Evolutionary conservation across 2,329 filamentous ascomycete species (phyloP).

Genomic region (Alternaria solani): DNA sequence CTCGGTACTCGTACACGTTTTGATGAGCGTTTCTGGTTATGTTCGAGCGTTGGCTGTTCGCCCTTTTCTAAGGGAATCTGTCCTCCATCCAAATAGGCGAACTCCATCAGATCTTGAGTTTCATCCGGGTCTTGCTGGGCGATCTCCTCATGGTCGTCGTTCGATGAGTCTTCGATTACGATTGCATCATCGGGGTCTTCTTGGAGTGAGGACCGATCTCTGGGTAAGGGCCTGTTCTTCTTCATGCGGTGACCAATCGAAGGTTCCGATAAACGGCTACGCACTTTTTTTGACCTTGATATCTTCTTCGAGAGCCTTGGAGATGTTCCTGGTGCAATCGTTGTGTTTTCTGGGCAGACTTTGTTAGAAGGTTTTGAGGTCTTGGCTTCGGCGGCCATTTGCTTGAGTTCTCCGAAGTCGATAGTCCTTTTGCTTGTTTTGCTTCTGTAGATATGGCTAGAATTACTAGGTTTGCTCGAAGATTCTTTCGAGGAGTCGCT

Average conservation of each 20-base stretch:
- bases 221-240: not conserved
- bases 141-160: not conserved
- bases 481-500: too few relatives aligned
- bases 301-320: not conserved
- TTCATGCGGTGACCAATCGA: not conserved
- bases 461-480: too few relatives aligned
- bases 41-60: not conserved
- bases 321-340: not conserved
- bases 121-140: not conserved
- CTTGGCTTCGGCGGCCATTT: not conserved
- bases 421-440: not conserved
- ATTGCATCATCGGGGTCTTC: not conserved
- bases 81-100: not conserved
- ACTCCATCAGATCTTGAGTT: not conserved
- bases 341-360: not conserved
- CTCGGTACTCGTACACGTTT: not conserved
- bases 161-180: not conserved
- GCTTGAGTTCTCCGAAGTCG: not conserved
- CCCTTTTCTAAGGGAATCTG: not conserved
- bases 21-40: not conserved
- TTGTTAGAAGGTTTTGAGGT: not conserved
- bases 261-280: not conserved
- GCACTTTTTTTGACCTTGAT: not conserved
- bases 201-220: not conserved
- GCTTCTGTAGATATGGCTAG: not conserved